Evolutionary conservation across 2,329 filamentous ascomycete genomes (phyloP).

Genomic region (Fragosphaeria purpurea): DNA sequence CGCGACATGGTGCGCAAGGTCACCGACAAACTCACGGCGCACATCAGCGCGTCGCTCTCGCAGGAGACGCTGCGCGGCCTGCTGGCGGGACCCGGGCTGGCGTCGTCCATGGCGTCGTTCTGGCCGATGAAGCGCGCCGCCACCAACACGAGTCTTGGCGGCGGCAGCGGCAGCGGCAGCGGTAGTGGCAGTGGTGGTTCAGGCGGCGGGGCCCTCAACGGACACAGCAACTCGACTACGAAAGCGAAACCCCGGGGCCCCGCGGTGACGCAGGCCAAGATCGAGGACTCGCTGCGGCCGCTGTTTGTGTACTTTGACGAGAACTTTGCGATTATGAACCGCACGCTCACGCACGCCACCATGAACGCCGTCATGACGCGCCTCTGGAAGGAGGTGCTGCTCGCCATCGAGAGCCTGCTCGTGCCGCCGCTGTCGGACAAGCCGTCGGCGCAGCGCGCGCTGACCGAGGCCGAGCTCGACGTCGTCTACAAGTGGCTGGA

Average conservation of each 20-base stretch:
- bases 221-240: too few species aligned
- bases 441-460: constrained; percentile 70
- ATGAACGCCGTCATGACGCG: constrained; percentile 98
- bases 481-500: constrained; percentile 93
- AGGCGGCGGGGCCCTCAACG: too few species aligned
- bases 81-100: constrained; percentile 50
- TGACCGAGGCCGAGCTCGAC: constrained; percentile 82
- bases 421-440: constrained; percentile 95
- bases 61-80: constrained; percentile 67
- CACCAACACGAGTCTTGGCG: too few species aligned
- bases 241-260: constrained; percentile 39
- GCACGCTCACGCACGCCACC: constrained; percentile 86
- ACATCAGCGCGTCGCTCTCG: constrained; percentile 85
- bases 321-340: constrained; percentile 98
- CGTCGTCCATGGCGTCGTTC: constrained; percentile 63
- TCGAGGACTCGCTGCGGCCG: constrained; percentile 71
- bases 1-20: constrained; percentile 97
- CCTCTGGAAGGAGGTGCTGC: constrained; percentile 93
- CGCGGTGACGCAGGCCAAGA: constrained; percentile 57
- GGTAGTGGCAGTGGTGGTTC: too few species aligned
- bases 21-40: constrained; percentile 93
- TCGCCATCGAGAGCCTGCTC: constrained; percentile 79
- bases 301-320: constrained; percentile 94
- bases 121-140: constrained; percentile 52
- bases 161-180: too few species aligned